Base-by-base conservation (phyloP, 169 alveolate species). In the Eimeria maxima region DNA sequence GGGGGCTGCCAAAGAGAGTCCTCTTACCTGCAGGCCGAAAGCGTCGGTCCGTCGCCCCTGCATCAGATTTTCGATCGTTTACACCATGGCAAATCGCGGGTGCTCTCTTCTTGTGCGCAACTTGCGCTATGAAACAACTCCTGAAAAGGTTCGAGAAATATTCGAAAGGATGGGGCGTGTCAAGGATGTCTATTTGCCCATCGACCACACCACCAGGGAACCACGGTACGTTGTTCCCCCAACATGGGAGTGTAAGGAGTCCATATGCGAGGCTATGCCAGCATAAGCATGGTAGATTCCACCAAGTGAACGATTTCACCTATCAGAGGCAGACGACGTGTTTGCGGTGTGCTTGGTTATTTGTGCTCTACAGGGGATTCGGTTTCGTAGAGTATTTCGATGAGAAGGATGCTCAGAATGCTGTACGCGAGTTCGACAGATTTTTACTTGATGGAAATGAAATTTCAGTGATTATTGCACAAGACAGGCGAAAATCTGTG, bases 371-470 rank as follows among this genome's bases (percentile, higher is more conserved):
- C 90, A 81, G 99, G 87, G 99, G 99, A 16, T 98, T 98, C 76
- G 99, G 99, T 3, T 98, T 98, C 81, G 99, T 98, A 8, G 99
- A 98, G 95, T 98, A 97, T 93, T 97, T 94, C 94, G 98, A 98
- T 29, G 98, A 98, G 53, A 96, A 97, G 87, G 98, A 97, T 57
- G 99, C 99, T 53, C 95, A 97, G 69, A 98, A 98, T 60, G 99
- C 99, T 20, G 97, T 98, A 38, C 97, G 96, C 90, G 97, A 96
- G 93, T 97, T 98, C 93, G 99, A 98, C 95, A 97, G 98, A 33
- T 96, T 98, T 42, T 93, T 97, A 57, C 95, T 98, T 47, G 99
- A 98, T 96, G 99, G 99, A 33, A 97, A 97, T 90, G 98, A 97
- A 27, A 95, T 98, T 60, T 95, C 97, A 69, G 98, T 98, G 33